Conservation (phyloP, 257 asterid species). For the Haberlea rhodopensis region DNA sequence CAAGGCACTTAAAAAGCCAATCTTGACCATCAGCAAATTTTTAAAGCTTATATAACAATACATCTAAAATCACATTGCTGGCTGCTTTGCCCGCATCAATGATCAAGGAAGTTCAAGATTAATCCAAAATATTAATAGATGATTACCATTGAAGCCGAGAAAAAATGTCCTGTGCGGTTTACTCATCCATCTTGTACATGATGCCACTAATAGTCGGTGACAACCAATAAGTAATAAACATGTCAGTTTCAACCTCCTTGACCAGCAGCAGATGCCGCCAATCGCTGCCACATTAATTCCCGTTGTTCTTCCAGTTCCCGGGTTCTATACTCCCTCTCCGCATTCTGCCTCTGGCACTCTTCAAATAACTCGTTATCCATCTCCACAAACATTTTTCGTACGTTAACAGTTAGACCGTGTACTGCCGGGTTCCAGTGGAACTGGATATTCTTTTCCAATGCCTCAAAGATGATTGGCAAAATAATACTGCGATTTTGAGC, state of each 20-base stretch:
- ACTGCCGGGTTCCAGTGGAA: slow-evolving; percentile 87
- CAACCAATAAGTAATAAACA: slow-evolving; percentile 2
- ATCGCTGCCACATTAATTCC: slow-evolving; percentile 66
- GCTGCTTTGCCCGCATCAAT: slow-evolving; percentile 39
- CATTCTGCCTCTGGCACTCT: slow-evolving; percentile 62
- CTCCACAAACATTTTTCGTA: slow-evolving; percentile 65
- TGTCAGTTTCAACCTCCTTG: slow-evolving; percentile 34
- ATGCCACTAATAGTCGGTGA: slow-evolving; percentile 18
- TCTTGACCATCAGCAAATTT: slow-evolving; percentile 35
- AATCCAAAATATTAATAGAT: slow-evolving; percentile 27
- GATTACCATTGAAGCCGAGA: slow-evolving; percentile 36
- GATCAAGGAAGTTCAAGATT: slow-evolving; percentile 33
- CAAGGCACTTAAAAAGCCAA: slow-evolving; percentile 38
- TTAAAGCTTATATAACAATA: slow-evolving; percentile 35
- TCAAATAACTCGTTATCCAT: slow-evolving; percentile 67
- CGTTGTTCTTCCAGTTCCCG: slow-evolving; percentile 52
- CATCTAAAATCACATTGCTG: slow-evolving; percentile 43
- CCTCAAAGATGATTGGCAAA: slow-evolving; percentile 69
- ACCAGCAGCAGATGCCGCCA: slow-evolving; percentile 57
- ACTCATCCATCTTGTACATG: slow-evolving; percentile 29
- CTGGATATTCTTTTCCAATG: slow-evolving; percentile 63
- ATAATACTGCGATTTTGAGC: slow-evolving; percentile 59
- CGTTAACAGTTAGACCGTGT: slow-evolving; percentile 57
- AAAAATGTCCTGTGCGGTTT: slow-evolving; percentile 18
- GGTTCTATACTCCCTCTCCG: slow-evolving; percentile 45